Evolutionary conservation across 192 early-diverging fungal genomes (phyloP).

Genomic region (Coemansia sp.): DNA sequence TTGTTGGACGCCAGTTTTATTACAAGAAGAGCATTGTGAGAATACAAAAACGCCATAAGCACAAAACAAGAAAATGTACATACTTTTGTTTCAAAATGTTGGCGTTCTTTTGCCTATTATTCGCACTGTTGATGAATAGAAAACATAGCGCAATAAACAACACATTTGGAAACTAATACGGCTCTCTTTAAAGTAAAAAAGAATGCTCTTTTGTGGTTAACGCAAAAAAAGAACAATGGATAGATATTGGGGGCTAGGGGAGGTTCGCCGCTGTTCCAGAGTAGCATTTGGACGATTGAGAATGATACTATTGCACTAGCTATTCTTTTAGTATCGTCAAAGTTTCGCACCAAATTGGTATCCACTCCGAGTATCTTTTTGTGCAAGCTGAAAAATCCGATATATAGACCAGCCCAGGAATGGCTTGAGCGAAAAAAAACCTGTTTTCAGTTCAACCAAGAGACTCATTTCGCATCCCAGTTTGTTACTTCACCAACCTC

Average conservation of each 20-base stretch:
- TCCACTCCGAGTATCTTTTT: not conserved
- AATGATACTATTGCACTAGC: not conserved
- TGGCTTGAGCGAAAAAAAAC: too few relatives aligned
- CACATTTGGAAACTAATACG: not conserved
- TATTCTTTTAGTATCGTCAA: not conserved
- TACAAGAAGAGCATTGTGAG: not conserved
- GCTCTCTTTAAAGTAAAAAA: conserved; percentile 1
- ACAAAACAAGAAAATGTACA: not conserved
- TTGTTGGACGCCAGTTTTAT: not conserved
- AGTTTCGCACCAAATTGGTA: not conserved
- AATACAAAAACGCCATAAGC: not conserved
- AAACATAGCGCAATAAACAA: conserved; percentile 4
- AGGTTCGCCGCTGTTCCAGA: not conserved
- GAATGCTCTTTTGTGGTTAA: conserved; percentile 1
- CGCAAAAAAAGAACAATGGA: not conserved
- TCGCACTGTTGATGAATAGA: not conserved
- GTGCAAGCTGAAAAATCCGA: not conserved
- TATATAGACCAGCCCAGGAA: not conserved
- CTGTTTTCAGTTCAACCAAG: too few relatives aligned
- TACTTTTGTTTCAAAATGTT: not conserved
- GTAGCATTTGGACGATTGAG: not conserved
- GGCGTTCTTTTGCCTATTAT: not conserved
- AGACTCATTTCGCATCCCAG: too few relatives aligned
- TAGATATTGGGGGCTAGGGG: not conserved
- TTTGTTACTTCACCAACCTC: too few relatives aligned